These are phyloP conservation scores for Polytrichum commune DNA, from an alignment of 225 moss, liverwort and hornwort genomes.

Conservation along the genomic window DNA sequence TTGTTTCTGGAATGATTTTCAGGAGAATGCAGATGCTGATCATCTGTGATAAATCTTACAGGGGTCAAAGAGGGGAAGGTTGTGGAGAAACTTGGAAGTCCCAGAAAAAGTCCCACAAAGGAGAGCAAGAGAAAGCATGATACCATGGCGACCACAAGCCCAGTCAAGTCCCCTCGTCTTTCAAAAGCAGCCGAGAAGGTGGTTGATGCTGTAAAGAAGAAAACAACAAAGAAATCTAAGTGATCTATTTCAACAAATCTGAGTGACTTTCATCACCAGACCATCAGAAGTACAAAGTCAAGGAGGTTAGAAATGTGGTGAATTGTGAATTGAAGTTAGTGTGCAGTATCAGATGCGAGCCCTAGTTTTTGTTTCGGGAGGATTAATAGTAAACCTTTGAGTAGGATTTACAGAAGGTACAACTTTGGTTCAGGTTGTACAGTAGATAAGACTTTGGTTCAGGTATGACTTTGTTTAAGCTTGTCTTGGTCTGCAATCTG, in stretches of 20 bases:
- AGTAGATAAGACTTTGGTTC: neutral
- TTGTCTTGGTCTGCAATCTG: too few species aligned
- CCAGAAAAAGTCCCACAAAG: constrained; percentile 17
- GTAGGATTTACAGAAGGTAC: neutral
- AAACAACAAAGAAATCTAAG: constrained; percentile 1
- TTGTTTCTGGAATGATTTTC: too few species aligned
- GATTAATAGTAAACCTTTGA: neutral
- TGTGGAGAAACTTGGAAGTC: constrained; percentile 32
- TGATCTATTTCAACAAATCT: neutral
- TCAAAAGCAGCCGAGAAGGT: constrained; percentile 34
- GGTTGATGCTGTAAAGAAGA: constrained; percentile 24
- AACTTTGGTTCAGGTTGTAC: constrained; percentile 21
- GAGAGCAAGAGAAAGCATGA: constrained; percentile 23
- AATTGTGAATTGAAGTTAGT: neutral
- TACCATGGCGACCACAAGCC: constrained; percentile 10
- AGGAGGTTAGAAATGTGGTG: neutral
- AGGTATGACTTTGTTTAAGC: too few species aligned
- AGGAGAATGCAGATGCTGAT: too few species aligned
- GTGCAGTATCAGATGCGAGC: neutral
- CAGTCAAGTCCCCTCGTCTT: constrained; percentile 47
- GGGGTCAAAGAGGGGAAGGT: constrained; percentile 35
- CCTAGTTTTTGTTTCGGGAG: neutral
- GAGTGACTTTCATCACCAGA: neutral
- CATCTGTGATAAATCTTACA: constrained; percentile 5
- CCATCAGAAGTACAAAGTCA: too few species aligned